phyloP scores from a whole-genome alignment of 345 rosid species.

The Hibiscus syriacus region DNA sequence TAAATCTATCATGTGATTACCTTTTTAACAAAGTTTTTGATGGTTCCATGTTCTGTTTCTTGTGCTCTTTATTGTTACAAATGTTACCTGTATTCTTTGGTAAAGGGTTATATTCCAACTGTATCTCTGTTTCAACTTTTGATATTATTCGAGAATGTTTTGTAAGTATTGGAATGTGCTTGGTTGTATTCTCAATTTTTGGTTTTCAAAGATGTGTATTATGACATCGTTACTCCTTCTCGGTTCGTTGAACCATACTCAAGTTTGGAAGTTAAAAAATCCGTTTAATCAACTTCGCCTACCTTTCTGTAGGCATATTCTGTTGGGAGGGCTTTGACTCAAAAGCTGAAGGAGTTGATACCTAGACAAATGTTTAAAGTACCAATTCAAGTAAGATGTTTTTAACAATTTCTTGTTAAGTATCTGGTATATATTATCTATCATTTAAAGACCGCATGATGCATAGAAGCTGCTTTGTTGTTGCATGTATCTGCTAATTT shows the following conservation, averaged over 20 bases:
- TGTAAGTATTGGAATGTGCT: not conserved
- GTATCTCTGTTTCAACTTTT: too few relatives aligned
- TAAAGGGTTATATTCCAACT: too few relatives aligned
- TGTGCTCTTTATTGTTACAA: too few relatives aligned
- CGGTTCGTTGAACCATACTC: not conserved
- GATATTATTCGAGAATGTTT: not conserved
- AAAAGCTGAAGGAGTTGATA: slow-evolving; percentile 92
- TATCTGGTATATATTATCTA: not conserved
- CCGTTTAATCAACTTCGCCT: slow-evolving; percentile 9
- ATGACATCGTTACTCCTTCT: not conserved
- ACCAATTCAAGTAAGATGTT: slow-evolving; percentile 75
- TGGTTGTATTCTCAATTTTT: not conserved
- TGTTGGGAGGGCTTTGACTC: slow-evolving; percentile 94
- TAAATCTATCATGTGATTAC: too few relatives aligned
- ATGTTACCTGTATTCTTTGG: too few relatives aligned
- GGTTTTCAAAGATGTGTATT: not conserved
- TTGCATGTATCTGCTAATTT: not conserved
- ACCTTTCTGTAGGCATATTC: slow-evolving; percentile 68
- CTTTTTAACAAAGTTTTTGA: too few relatives aligned
- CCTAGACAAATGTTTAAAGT: slow-evolving; percentile 98
- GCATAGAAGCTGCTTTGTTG: not conserved
- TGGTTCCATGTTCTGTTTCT: too few relatives aligned
- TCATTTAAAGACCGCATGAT: not conserved
- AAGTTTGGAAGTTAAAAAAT: not conserved
- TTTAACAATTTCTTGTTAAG: not conserved